phyloP scores from a whole-genome alignment of 139 green algal species.

The Spirogloea muscicola region DNA sequence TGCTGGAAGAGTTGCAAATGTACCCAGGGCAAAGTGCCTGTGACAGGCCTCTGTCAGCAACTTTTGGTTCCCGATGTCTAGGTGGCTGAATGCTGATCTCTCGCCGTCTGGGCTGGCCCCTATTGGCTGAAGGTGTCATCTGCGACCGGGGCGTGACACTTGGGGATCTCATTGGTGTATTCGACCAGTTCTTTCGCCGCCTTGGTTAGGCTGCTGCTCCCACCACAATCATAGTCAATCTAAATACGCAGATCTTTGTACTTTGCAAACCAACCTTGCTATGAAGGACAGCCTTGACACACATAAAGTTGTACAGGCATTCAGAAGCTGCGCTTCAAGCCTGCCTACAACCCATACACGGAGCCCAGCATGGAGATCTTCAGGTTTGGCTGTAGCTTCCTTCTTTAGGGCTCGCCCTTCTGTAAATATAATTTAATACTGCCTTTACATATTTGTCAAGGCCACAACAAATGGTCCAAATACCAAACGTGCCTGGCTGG shows the following conservation, averaged over 20 bases:
- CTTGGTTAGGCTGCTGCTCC: constrained; percentile 61
- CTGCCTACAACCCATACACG: constrained; percentile 99
- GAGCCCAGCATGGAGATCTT: constrained; percentile 99
- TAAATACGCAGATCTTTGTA: too few species aligned
- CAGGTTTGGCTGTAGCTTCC: constrained; percentile 39
- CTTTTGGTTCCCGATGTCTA: too few species aligned
- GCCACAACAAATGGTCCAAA: too few species aligned
- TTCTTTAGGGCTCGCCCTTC: not conserved
- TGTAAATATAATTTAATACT: not conserved
- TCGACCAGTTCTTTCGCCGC: constrained; percentile 86
- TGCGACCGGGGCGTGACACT: constrained; percentile 79
- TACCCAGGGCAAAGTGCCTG: too few species aligned
- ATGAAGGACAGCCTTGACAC: not conserved
- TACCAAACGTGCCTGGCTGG: constrained; percentile 4
- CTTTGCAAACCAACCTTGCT: too few species aligned
- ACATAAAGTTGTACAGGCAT: constrained; percentile 57
- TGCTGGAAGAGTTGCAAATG: too few species aligned
- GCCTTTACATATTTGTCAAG: not conserved
- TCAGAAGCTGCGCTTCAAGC: constrained; percentile 96
- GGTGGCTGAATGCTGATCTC: too few species aligned
- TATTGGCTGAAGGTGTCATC: constrained; percentile 54
- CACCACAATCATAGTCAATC: not conserved
- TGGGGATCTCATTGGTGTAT: constrained; percentile 83
- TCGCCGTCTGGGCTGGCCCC: too few species aligned
- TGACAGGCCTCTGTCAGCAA: too few species aligned